Percentiles rank a stretch among this genome's conserved stretches.
phyloP scores from a whole-genome alignment of 768 basidiomycete genomes.

The Russula virescens region DNA sequence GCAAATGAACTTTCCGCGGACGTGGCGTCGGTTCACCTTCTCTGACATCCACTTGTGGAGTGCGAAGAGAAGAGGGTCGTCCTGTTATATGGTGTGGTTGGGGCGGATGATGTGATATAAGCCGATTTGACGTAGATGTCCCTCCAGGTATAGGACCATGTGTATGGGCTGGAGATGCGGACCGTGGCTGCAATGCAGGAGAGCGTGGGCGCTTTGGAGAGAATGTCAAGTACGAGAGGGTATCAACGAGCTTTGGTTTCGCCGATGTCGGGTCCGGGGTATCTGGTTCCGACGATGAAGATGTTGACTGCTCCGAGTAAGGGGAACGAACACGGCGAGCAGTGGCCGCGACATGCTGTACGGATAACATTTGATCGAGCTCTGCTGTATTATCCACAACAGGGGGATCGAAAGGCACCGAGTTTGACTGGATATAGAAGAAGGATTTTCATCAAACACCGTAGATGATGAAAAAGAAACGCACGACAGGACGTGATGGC shows the following conservation, averaged over 20 bases:
- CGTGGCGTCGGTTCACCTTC: constrained; percentile 21
- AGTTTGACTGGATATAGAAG: constrained; percentile 27
- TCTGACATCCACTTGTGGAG: not conserved
- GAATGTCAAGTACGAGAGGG: constrained; percentile 63
- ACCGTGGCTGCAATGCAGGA: constrained; percentile 15
- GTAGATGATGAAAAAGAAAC: constrained; percentile 24
- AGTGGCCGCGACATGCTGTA: constrained; percentile 44
- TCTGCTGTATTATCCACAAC: constrained; percentile 59
- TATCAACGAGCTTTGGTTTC: constrained; percentile 64
- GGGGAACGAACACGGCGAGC: constrained; percentile 41
- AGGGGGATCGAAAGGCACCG: constrained; percentile 45
- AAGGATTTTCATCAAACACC: constrained; percentile 9
- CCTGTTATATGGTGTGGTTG: not conserved
- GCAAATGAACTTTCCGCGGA: constrained; percentile 13
- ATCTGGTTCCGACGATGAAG: constrained; percentile 45
- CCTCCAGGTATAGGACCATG: not conserved
- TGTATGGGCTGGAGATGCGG: constrained; percentile 5
- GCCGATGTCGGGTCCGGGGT: constrained; percentile 36
- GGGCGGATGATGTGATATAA: not conserved
- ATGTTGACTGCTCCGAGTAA: constrained; percentile 38
- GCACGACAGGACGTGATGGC: constrained; percentile 45
- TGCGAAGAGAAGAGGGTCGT: constrained; percentile 11
- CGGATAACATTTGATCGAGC: constrained; percentile 53
- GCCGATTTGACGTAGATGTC: not conserved
- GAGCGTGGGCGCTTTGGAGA: constrained; percentile 68